Evolutionary conservation across 805 yeast species (phyloP).

Genomic region (Candida loeiensis): DNA sequence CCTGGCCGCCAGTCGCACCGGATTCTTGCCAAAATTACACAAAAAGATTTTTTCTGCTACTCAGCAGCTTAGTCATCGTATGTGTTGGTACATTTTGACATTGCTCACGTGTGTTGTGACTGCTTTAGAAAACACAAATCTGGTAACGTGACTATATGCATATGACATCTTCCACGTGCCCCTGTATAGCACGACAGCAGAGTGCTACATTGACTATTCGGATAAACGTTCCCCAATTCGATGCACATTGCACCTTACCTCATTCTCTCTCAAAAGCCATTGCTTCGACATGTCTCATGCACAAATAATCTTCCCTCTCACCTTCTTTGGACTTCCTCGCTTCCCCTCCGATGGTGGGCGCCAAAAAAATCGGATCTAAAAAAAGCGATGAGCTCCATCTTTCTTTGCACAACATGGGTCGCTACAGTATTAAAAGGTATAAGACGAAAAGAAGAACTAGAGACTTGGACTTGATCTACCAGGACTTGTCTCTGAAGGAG

Average conservation of each 20-base stretch:
- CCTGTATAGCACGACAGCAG: too few species aligned
- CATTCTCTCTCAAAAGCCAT: too few species aligned
- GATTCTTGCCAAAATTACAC: neutral
- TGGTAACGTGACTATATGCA: neutral
- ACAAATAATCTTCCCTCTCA: too few species aligned
- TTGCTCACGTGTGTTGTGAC: constrained; percentile 4
- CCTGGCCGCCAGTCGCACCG: neutral
- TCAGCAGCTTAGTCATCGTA: constrained; percentile 4
- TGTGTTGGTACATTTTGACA: neutral
- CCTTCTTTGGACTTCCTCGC: too few species aligned
- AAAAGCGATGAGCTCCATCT: constrained; percentile 8
- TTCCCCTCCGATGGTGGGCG: neutral
- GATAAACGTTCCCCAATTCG: too few species aligned
- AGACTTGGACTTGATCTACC: constrained; percentile 78
- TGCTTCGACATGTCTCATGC: too few species aligned
- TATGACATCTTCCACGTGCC: neutral
- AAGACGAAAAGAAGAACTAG: constrained; percentile 86
- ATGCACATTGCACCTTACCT: too few species aligned
- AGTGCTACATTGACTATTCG: too few species aligned
- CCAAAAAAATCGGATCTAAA: constrained; percentile 1
- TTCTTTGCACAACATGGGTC: constrained; percentile 55
- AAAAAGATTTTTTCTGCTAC: constrained; percentile 1
- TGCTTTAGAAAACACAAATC: neutral
- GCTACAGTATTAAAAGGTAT: constrained; percentile 80
- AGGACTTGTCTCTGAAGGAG: constrained; percentile 65